Percentiles rank a stretch among this genome's conserved stretches.
phyloP scores from a whole-genome alignment of 345 rosid genomes.

The Euphorbia pulcherrima region DNA sequence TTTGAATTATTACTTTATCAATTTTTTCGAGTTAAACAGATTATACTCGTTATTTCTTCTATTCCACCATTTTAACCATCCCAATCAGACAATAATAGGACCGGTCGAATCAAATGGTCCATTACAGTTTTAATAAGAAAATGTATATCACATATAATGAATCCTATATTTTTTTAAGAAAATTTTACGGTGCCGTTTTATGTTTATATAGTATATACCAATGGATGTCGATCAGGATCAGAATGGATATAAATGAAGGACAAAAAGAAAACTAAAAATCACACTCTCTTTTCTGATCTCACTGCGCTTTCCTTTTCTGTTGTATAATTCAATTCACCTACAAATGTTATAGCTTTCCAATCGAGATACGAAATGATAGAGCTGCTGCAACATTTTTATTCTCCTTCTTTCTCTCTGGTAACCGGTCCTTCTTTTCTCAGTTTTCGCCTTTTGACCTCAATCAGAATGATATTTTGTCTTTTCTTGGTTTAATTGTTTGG shows the following conservation, averaged over 20 bases:
- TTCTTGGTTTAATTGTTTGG: not conserved
- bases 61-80: too few relatives aligned
- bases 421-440: not conserved
- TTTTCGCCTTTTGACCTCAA: not conserved
- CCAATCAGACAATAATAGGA: too few relatives aligned
- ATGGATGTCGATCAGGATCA: not conserved
- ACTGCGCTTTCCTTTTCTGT: not conserved
- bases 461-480: not conserved
- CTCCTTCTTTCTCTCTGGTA: conserved; percentile 1
- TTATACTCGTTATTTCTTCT: too few relatives aligned
- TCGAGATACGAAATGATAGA: not conserved
- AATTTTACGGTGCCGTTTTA: too few relatives aligned
- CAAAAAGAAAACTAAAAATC: not conserved
- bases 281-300: too few relatives aligned
- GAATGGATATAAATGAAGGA: not conserved
- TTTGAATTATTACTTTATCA: too few relatives aligned
- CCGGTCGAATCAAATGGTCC: too few relatives aligned
- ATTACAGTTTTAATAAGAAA: too few relatives aligned
- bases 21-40: too few relatives aligned
- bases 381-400: not conserved
- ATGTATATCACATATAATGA: too few relatives aligned
- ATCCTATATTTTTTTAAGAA: too few relatives aligned
- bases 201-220: too few relatives aligned
- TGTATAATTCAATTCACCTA: not conserved
- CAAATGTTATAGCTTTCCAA: not conserved